Conservation (phyloP, 2,329 filamentous ascomycete species). For the Paraphoma sp. region DNA sequence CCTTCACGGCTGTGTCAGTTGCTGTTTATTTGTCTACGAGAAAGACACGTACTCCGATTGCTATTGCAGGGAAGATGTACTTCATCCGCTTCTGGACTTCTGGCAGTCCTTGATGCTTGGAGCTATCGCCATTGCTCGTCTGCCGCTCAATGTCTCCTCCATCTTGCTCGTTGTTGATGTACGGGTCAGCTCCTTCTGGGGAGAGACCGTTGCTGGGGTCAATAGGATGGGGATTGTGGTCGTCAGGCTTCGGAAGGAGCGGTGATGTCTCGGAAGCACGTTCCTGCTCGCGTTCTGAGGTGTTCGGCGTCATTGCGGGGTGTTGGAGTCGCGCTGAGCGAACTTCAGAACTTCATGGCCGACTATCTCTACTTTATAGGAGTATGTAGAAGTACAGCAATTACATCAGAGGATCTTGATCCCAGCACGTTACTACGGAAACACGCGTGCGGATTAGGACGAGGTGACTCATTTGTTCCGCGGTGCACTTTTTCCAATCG, state of each 20-base stretch:
- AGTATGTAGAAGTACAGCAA: not conserved
- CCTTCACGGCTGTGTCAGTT: slow-evolving; percentile 49
- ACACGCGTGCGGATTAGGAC: not conserved
- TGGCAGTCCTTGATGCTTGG: slow-evolving; percentile 54
- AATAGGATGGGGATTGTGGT: slow-evolving; percentile 15
- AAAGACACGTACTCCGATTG: slow-evolving; percentile 62
- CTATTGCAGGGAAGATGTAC: slow-evolving; percentile 67
- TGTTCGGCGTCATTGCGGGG: slow-evolving; percentile 4
- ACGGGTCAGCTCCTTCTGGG: slow-evolving; percentile 24
- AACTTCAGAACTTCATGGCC: not conserved
- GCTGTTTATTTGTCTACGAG: not conserved
- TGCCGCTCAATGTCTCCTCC: slow-evolving; percentile 47
- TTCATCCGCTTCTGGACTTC: slow-evolving; percentile 60
- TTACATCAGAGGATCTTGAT: not conserved
- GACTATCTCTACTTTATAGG: not conserved
- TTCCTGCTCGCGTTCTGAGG: slow-evolving; percentile 9
- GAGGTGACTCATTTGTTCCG: not conserved
- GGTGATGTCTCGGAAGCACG: slow-evolving; percentile 52
- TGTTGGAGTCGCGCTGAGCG: not conserved
- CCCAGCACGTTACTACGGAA: not conserved
- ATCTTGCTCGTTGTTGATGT: slow-evolving; percentile 18
- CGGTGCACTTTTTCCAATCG: too few relatives aligned
- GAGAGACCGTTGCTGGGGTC: slow-evolving; percentile 34
- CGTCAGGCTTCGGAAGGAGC: slow-evolving; percentile 45
- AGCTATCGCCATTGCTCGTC: slow-evolving; percentile 35